These are phyloP conservation scores for Aspergillus hancockii DNA, from an alignment of 495 filamentous ascomycete genomes.

Conservation along the genomic window DNA sequence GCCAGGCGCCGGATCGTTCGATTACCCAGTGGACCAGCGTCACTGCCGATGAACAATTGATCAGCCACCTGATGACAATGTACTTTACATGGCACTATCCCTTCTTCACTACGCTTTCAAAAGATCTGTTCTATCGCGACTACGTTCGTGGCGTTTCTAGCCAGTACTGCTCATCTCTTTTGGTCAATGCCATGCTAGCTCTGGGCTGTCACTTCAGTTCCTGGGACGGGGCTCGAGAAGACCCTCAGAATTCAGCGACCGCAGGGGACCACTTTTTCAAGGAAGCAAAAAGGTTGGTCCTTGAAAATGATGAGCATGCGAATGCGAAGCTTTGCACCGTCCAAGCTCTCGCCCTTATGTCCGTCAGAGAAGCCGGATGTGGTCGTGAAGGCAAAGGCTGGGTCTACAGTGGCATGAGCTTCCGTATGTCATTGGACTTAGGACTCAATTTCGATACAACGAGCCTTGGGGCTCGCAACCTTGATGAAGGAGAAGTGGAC, in stretches of 20 bases:
- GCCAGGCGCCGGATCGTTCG: constrained; percentile 38
- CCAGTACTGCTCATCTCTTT: constrained; percentile 79
- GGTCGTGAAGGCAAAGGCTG: constrained; percentile 93
- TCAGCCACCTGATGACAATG: constrained; percentile 90
- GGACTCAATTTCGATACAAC: constrained; percentile 87
- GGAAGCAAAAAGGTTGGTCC: constrained; percentile 86
- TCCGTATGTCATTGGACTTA: constrained; percentile 96
- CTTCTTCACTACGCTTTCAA: constrained; percentile 93
- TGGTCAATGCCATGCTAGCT: constrained; percentile 96
- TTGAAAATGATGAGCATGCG: constrained; percentile 92
- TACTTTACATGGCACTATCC: constrained; percentile 99
- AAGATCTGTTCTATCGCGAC: constrained; percentile 82
- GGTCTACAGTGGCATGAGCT: constrained; percentile 98
- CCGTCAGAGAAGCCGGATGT: constrained; percentile 93
- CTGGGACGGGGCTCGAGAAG: constrained; percentile 65
- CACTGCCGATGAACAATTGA: constrained; percentile 73
- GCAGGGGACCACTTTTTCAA: constrained; percentile 97
- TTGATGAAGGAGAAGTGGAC: constrained; percentile 84
- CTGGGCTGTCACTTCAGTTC: constrained; percentile 96
- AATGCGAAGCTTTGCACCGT: constrained; percentile 90
- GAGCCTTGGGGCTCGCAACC: constrained; percentile 56
- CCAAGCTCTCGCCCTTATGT: constrained; percentile 94
- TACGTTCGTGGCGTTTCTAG: constrained; percentile 67
- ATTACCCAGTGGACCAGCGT: constrained; percentile 85
- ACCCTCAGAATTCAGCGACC: constrained; percentile 72